phyloP scores from a whole-genome alignment of 2,329 filamentous ascomycete species.

The Dactylellina parvicollis region DNA sequence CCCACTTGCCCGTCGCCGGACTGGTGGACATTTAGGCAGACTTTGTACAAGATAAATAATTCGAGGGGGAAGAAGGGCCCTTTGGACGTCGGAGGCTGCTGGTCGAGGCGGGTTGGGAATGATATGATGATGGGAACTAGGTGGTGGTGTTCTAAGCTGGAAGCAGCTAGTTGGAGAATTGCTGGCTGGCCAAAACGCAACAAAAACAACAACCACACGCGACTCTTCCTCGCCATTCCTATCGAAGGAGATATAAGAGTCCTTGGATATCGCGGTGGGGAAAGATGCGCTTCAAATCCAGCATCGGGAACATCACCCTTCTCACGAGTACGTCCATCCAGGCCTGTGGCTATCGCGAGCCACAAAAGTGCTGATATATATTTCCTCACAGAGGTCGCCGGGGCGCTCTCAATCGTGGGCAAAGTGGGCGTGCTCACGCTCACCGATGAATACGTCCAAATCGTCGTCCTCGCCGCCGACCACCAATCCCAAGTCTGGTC shows the following conservation, averaged over 20 bases:
- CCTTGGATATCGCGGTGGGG: background rate
- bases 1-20: conserved; percentile 45
- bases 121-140: background rate
- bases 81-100: conserved; percentile 14
- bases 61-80: background rate
- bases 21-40: conserved; percentile 38
- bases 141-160: background rate
- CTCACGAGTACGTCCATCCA: conserved; percentile 68
- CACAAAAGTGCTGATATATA: conserved; percentile 33
- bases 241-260: background rate
- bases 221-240: background rate
- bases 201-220: conserved; percentile 54
- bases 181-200: conserved; percentile 34
- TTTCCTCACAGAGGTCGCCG: conserved; percentile 68
- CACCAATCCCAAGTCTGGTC: conserved; percentile 93
- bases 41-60: background rate
- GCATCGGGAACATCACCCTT: conserved; percentile 73
- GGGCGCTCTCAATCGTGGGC: conserved; percentile 70
- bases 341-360: background rate
- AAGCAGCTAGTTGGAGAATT: background rate
- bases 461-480: conserved; percentile 93
- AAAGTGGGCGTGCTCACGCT: conserved; percentile 78
- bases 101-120: background rate
- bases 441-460: conserved; percentile 85
- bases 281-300: conserved; percentile 74